Evolutionary conservation across 495 filamentous ascomycete species (phyloP).

Genomic region (Daldinia vernicosa): DNA sequence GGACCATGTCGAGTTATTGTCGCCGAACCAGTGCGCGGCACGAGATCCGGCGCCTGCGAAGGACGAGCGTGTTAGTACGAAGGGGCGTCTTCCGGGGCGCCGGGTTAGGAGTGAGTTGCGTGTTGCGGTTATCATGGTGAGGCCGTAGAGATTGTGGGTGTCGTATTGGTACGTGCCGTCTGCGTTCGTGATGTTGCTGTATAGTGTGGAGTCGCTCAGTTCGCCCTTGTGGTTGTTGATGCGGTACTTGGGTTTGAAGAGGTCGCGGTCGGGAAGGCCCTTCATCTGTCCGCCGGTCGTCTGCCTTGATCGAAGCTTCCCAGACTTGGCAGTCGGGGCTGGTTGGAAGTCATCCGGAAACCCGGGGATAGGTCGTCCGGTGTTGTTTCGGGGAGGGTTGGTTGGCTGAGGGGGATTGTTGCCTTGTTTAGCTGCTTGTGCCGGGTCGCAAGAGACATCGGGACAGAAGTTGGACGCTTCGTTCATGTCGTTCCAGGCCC

Average conservation of each 20-base stretch:
- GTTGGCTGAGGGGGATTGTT: conserved; percentile 71
- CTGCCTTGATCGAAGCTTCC: conserved; percentile 14
- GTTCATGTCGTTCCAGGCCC: conserved; percentile 88
- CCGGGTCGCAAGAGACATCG: conserved; percentile 71
- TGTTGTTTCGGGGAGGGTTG: conserved; percentile 58
- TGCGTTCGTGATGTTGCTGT: conserved; percentile 71
- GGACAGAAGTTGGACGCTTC: conserved; percentile 73
- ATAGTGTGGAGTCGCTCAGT: conserved; percentile 68
- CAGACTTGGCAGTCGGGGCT: conserved; percentile 11
- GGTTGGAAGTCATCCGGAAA: conserved; percentile 76
- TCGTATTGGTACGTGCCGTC: conserved; percentile 69
- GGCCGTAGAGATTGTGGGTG: conserved; percentile 74
- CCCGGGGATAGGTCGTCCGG: conserved; percentile 69
- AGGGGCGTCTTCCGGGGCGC: conserved; percentile 70
- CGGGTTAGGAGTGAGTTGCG: conserved; percentile 71
- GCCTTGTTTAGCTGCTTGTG: conserved; percentile 59
- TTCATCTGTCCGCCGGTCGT: conserved; percentile 50
- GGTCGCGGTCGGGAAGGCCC: conserved; percentile 71
- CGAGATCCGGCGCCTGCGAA: conserved; percentile 80
- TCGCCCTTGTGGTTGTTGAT: conserved; percentile 70
- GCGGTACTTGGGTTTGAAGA: conserved; percentile 74
- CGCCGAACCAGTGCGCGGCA: conserved; percentile 88
- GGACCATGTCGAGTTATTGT: conserved; percentile 79
- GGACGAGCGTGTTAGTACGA: conserved; percentile 84
- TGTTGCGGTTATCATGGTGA: conserved; percentile 76